Evolutionary conservation across 352 stramenopile species (phyloP).

Genomic region (Pilasporangium apinafurcum): DNA sequence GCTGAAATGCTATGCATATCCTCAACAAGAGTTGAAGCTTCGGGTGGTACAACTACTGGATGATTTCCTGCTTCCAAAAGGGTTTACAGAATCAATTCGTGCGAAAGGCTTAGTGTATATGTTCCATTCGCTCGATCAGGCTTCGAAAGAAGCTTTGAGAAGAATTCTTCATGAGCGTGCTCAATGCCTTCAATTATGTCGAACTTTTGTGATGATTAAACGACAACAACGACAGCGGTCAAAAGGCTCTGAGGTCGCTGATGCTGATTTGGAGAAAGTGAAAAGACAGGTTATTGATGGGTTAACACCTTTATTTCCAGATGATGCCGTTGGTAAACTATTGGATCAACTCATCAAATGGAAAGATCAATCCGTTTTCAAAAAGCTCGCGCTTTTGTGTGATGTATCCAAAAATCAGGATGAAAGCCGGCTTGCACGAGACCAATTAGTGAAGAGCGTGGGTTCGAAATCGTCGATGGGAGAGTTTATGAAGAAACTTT

Average conservation of each 20-base stretch:
- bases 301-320: constrained; percentile 45
- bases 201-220: constrained; percentile 42
- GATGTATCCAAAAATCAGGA: constrained; percentile 36
- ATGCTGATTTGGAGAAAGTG: constrained; percentile 13
- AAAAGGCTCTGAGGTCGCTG: constrained; percentile 6
- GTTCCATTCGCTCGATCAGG: constrained; percentile 54
- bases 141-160: constrained; percentile 63
- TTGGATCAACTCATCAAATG: constrained; percentile 57
- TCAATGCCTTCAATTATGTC: constrained; percentile 29
- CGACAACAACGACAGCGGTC: constrained; percentile 22
- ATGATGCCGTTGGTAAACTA: constrained; percentile 50
- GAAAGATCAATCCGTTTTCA: constrained; percentile 81
- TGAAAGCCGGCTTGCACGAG: constrained; percentile 42
- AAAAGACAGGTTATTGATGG: constrained; percentile 26
- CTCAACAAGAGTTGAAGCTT: constrained; percentile 76
- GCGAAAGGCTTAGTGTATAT: constrained; percentile 71
- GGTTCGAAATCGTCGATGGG: constrained; percentile 74
- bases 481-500: constrained; percentile 80
- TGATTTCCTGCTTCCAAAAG: constrained; percentile 79
- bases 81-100: constrained; percentile 32
- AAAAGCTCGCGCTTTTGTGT: constrained; percentile 57
- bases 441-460: constrained; percentile 70
- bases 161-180: constrained; percentile 58
- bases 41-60: constrained; percentile 79
- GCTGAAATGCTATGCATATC: constrained; percentile 83